Evolutionary conservation across 208 protist species (phyloP).

Genomic region (Crithidia fasciculata): DNA sequence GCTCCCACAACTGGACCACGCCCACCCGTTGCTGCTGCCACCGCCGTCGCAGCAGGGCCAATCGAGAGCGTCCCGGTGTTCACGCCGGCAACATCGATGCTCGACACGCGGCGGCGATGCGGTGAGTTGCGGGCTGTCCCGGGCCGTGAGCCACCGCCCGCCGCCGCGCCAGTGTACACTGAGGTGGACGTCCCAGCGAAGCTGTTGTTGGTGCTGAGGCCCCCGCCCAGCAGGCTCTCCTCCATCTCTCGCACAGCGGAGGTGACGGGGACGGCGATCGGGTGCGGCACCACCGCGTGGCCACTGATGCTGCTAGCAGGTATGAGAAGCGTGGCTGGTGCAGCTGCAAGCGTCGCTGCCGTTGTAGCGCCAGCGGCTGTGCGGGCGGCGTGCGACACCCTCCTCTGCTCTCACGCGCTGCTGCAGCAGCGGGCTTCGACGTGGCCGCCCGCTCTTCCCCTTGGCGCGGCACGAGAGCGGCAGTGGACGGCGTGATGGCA

Average conservation of each 20-base stretch:
- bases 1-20: no score
- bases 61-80: neutral
- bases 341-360: neutral
- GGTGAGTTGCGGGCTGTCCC: constrained; percentile 5
- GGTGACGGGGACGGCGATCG: neutral
- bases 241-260: constrained; percentile 11
- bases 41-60: neutral
- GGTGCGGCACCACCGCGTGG: neutral
- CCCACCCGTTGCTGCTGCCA: neutral
- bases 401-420: no score
- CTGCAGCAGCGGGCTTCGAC: no score
- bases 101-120: neutral
- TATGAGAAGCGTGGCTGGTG: neutral
- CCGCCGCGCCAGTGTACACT: neutral
- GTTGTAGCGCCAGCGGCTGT: neutral
- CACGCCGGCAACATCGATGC: neutral
- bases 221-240: constrained; percentile 1
- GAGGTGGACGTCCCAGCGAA: neutral
- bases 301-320: neutral
- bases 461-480: neutral
- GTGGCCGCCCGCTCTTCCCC: no score
- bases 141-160: neutral
- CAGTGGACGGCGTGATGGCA: neutral
- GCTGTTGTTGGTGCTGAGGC: constrained; percentile 1
- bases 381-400: neutral